These are phyloP conservation scores for Stylosanthes scabra DNA, from an alignment of 331 rosid genomes.

Conservation along the genomic window DNA sequence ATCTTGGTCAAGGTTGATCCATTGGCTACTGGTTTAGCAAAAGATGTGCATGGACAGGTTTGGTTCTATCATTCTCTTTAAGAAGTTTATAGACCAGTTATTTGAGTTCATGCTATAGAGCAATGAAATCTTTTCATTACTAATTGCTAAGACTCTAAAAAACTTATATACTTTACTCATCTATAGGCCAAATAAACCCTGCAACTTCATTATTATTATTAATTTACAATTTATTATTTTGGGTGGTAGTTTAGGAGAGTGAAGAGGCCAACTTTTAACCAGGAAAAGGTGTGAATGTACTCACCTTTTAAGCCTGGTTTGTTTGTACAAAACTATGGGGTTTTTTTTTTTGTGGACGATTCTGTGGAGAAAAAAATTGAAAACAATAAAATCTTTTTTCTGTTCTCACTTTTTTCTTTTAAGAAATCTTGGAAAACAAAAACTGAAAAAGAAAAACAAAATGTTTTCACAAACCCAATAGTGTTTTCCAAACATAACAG, in stretches of 20 bases:
- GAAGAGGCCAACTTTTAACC: neutral
- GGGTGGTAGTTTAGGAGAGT: neutral
- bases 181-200: slow-evolving; percentile 12
- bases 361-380: too few species aligned
- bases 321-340: too few species aligned
- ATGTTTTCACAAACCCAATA: too few species aligned
- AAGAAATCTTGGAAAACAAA: neutral
- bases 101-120: neutral
- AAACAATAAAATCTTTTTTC: too few species aligned
- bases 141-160: neutral
- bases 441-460: neutral
- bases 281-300: neutral
- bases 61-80: slow-evolving; percentile 22
- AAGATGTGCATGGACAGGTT: slow-evolving; percentile 99
- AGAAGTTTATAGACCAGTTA: slow-evolving; percentile 13
- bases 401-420: too few species aligned
- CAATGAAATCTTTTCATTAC: neutral
- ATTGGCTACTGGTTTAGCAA: slow-evolving; percentile 90
- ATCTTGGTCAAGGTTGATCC: slow-evolving; percentile 82
- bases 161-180: slow-evolving; percentile 10
- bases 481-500: too few species aligned
- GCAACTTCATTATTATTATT: neutral
- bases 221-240: too few species aligned
- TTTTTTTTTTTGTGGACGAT: too few species aligned
- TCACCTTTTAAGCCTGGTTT: neutral